Conservation (phyloP, 75 land plant genomes). For the Adiantum capillusveneris region DNA sequence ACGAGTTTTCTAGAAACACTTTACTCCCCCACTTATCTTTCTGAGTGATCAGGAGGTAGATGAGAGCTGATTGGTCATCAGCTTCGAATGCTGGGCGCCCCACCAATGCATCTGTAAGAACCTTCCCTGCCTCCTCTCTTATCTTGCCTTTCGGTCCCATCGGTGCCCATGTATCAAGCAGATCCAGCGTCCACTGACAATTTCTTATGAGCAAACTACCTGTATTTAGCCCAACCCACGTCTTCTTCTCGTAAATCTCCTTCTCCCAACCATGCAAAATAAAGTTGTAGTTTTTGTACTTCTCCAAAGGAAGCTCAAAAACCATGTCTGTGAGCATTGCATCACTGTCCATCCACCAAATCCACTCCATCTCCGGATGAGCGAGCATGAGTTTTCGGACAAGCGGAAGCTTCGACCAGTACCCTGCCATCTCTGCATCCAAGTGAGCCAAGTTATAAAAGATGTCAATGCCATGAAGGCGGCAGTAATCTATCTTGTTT, state of each 20-base stretch:
- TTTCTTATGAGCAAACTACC: slow-evolving; percentile 71
- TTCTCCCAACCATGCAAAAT: slow-evolving; percentile 75
- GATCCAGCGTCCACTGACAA: slow-evolving; percentile 81
- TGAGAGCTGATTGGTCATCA: too few species aligned
- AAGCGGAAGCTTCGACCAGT: slow-evolving; percentile 69
- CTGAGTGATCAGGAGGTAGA: slow-evolving; percentile 44
- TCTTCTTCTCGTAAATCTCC: slow-evolving; percentile 43
- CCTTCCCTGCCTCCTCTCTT: slow-evolving; percentile 58
- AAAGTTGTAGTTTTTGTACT: slow-evolving; percentile 52
- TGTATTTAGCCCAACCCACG: slow-evolving; percentile 70
- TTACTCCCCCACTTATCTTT: slow-evolving; percentile 44
- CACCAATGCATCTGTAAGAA: slow-evolving; percentile 48
- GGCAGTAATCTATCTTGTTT: slow-evolving; percentile 76
- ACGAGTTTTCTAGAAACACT: slow-evolving; percentile 60
- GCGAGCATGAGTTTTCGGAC: slow-evolving; percentile 56
- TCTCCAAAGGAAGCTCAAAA: slow-evolving; percentile 61
- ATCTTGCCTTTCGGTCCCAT: slow-evolving; percentile 70
- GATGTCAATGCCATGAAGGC: slow-evolving; percentile 61
- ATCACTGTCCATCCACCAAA: too few species aligned
- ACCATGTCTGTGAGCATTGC: slow-evolving; percentile 69
- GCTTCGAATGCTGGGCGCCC: slow-evolving; percentile 78
- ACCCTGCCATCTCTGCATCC: slow-evolving; percentile 58
- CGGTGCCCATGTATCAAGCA: slow-evolving; percentile 78
- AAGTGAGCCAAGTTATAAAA: slow-evolving; percentile 67
- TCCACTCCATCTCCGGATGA: too few species aligned